Percentiles rank a stretch among this genome's conserved stretches.
These are phyloP conservation scores for Mentha longifolia DNA, from an alignment of 257 asterid genomes.

Conservation along the genomic window DNA sequence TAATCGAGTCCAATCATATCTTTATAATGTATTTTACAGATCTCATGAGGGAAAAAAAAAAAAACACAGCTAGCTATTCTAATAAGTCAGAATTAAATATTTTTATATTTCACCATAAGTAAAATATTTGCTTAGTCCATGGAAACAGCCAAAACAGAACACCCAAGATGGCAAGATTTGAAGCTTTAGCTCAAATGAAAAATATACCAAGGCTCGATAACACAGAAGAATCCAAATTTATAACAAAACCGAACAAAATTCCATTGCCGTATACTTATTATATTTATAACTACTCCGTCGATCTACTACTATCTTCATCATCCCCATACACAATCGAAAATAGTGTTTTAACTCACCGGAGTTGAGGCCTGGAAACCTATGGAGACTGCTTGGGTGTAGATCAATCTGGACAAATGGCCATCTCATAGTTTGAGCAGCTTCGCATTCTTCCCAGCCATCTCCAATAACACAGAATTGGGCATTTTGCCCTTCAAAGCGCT, in stretches of 20 bases:
- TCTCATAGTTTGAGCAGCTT: constrained; percentile 80
- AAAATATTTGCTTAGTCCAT: too few relatives aligned
- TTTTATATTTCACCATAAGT: too few relatives aligned
- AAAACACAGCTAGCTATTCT: too few relatives aligned
- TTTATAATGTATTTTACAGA: too few relatives aligned
- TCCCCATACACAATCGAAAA: constrained; percentile 64
- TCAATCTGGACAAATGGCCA: constrained; percentile 95
- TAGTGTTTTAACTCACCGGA: constrained; percentile 61
- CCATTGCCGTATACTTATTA: neutral
- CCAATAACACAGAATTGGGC: constrained; percentile 80
- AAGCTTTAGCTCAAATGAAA: neutral
- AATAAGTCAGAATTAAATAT: too few relatives aligned
- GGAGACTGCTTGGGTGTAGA: constrained; percentile 55
- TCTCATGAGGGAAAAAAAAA: too few relatives aligned
- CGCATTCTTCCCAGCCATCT: constrained; percentile 96
- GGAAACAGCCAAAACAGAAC: too few relatives aligned
- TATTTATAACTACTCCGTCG: neutral
- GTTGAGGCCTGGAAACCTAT: constrained; percentile 93
- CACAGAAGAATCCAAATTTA: neutral
- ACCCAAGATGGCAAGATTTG: too few relatives aligned
- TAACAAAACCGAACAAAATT: neutral
- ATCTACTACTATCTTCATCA: constrained; percentile 39
- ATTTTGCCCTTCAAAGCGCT: constrained; percentile 66
- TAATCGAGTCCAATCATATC: neutral
- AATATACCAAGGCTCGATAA: too few relatives aligned